phyloP scores from a whole-genome alignment of 2,329 filamentous ascomycete species.

The Parastagonospora nodorum region DNA sequence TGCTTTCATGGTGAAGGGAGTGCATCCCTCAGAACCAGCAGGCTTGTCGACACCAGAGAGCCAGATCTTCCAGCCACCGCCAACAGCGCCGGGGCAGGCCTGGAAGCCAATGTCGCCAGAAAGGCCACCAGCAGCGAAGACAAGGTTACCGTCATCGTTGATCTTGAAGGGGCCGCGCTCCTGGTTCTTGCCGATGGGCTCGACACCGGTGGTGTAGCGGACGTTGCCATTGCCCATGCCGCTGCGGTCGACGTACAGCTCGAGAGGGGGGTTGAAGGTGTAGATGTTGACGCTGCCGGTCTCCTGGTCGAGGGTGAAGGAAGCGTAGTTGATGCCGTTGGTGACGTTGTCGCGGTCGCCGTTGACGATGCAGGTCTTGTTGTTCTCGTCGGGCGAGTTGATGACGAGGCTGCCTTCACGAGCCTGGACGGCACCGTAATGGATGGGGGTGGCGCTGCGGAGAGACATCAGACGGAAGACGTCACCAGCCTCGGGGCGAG shows the following conservation, averaged over 20 bases:
- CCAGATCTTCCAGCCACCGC: neutral
- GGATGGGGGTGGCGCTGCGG: constrained; percentile 56
- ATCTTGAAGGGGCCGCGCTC: constrained; percentile 2
- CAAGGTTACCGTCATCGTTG: neutral
- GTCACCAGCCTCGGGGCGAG: constrained; percentile 32
- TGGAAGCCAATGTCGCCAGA: neutral
- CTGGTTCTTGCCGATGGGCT: constrained; percentile 1
- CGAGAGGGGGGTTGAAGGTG: constrained; percentile 52
- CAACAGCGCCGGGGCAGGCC: neutral
- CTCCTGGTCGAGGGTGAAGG: constrained; percentile 55
- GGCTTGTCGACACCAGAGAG: neutral
- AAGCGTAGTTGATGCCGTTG: constrained; percentile 47
- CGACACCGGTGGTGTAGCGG: neutral
- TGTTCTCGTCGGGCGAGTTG: constrained; percentile 50
- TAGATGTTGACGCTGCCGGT: constrained; percentile 54
- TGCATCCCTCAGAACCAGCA: constrained; percentile 2
- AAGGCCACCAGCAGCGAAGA: neutral
- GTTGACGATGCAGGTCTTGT: constrained; percentile 50
- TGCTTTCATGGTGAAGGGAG: constrained; percentile 3
- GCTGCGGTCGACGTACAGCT: constrained; percentile 57
- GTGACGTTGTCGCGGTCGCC: constrained; percentile 1
- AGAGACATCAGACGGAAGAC: constrained; percentile 59
- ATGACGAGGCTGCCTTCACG: constrained; percentile 52
- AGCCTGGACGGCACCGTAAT: constrained; percentile 56
- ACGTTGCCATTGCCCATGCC: constrained; percentile 1